phyloP scores from a whole-genome alignment of 2,329 filamentous ascomycete species.

The Monascus ruber region DNA sequence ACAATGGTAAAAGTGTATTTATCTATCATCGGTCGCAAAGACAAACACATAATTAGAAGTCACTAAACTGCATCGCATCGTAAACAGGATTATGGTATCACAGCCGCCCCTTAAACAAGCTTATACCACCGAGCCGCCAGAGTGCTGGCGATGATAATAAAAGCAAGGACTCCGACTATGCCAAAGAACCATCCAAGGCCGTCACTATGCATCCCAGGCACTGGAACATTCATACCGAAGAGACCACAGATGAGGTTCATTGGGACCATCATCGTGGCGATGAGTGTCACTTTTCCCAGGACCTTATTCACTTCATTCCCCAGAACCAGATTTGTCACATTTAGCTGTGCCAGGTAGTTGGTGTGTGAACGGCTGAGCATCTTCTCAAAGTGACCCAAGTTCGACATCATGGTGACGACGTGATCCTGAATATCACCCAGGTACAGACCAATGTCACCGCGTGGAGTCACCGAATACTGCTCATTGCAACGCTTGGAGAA shows the following conservation, averaged over 20 bases:
- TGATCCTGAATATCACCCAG: slow-evolving; percentile 97
- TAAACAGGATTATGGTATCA: background rate
- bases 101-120: slow-evolving; percentile 20
- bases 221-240: slow-evolving; percentile 41
- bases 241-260: slow-evolving; percentile 73
- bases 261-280: slow-evolving; percentile 91
- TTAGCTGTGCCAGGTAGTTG: slow-evolving; percentile 92
- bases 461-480: slow-evolving; percentile 86
- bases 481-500: slow-evolving; percentile 99
- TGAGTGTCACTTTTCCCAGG: slow-evolving; percentile 86
- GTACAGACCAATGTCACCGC: slow-evolving; percentile 93
- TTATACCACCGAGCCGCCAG: slow-evolving; percentile 30
- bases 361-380: slow-evolving; percentile 88
- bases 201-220: slow-evolving; percentile 28
- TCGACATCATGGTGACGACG: slow-evolving; percentile 98
- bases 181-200: slow-evolving; percentile 39
- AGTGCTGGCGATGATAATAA: slow-evolving; percentile 29
- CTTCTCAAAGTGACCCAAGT: slow-evolving; percentile 91
- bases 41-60: background rate
- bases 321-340: slow-evolving; percentile 79
- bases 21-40: background rate
- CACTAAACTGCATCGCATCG: background rate
- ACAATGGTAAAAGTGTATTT: too few relatives aligned
- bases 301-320: slow-evolving; percentile 81
- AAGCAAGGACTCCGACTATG: slow-evolving; percentile 35